These are phyloP conservation scores for Selaginella moellendorffii DNA, from an alignment of 75 land plant species.

Conservation along the genomic window DNA sequence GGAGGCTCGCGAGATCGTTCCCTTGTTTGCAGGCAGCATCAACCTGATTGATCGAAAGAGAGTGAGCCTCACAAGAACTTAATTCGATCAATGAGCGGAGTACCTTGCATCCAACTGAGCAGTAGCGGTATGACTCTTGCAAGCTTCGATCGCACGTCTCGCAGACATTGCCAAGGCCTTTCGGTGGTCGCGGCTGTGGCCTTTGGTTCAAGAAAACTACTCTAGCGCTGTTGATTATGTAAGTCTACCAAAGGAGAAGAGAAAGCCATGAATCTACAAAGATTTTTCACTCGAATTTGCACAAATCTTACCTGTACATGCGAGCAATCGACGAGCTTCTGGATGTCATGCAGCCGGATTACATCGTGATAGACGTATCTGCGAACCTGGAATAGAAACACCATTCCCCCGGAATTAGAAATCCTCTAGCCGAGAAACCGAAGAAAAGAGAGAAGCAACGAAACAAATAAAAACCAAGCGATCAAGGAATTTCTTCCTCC, in stretches of 20 bases:
- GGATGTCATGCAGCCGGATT: no score
- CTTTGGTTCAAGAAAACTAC: slow-evolving; percentile 17
- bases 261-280: not conserved
- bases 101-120: slow-evolving; percentile 1
- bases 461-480: no score
- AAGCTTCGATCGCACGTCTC: not conserved
- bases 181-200: not conserved
- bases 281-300: no score
- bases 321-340: no score
- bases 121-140: not conserved
- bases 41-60: slow-evolving; percentile 22
- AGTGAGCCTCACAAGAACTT: not conserved
- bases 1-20: slow-evolving; percentile 31
- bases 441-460: no score
- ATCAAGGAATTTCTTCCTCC: no score
- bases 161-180: not conserved
- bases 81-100: no score
- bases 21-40: slow-evolving; percentile 32
- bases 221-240: slow-evolving; percentile 19
- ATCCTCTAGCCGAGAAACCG: no score
- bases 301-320: no score
- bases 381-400: no score
- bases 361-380: no score
- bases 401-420: no score
- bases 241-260: slow-evolving; percentile 10